Evolutionary conservation across 2,329 filamentous ascomycete genomes (phyloP).

Genomic region (Fusarium buxicola): DNA sequence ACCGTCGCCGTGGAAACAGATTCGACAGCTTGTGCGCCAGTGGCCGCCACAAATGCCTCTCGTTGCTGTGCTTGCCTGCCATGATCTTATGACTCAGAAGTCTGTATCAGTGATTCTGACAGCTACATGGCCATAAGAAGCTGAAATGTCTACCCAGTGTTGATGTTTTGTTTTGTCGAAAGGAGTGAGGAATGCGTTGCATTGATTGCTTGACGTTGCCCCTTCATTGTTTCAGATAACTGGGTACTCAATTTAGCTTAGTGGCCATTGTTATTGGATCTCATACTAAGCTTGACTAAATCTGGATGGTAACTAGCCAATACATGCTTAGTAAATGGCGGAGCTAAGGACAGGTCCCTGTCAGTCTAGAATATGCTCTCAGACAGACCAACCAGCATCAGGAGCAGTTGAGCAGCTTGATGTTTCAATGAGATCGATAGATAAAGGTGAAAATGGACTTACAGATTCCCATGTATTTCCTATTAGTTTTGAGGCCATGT

Average conservation of each 20-base stretch:
- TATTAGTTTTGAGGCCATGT: too few relatives aligned
- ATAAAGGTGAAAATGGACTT: too few relatives aligned
- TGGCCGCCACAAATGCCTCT: slow-evolving; percentile 25
- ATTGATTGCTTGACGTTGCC: slow-evolving; percentile 27
- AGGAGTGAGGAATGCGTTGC: slow-evolving; percentile 31
- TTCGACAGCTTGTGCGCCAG: slow-evolving; percentile 24
- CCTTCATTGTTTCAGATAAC: slow-evolving; percentile 33
- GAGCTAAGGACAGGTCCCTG: too few relatives aligned
- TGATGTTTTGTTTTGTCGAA: slow-evolving; percentile 29
- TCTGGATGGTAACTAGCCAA: too few relatives aligned
- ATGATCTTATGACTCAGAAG: slow-evolving; percentile 15
- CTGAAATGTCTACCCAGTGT: slow-evolving; percentile 11
- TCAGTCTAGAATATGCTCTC: too few relatives aligned
- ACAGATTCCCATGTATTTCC: too few relatives aligned
- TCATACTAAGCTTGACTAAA: neutral
- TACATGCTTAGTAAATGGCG: too few relatives aligned
- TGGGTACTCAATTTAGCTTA: slow-evolving; percentile 5
- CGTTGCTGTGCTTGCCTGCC: slow-evolving; percentile 20
- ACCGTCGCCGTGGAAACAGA: slow-evolving; percentile 7
- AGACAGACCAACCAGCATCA: too few relatives aligned
- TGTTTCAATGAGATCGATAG: too few relatives aligned
- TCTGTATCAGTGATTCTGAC: neutral
- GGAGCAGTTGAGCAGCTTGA: too few relatives aligned
- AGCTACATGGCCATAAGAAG: slow-evolving; percentile 8
- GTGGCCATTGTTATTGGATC: slow-evolving; percentile 4